Percentiles rank a stretch among this genome's conserved stretches.
Conservation (phyloP, 768 basidiomycete genomes). For the Mrakia frigida region DNA sequence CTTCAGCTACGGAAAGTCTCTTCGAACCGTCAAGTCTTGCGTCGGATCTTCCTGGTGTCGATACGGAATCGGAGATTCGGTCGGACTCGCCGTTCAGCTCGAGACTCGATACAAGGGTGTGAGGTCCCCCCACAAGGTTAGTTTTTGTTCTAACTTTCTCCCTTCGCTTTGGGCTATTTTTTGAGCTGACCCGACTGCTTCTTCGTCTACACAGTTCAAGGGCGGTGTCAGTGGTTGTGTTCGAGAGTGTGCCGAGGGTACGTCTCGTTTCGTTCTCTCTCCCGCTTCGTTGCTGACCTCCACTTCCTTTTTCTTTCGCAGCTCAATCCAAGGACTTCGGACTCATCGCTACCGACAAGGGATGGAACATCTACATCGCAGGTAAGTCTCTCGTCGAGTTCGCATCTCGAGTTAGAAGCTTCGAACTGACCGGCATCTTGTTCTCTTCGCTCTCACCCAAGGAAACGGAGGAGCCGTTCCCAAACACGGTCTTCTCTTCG, state of each 20-base stretch:
- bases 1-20: conserved; percentile 54
- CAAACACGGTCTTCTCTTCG: conserved; percentile 61
- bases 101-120: conserved; percentile 70
- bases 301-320: not conserved
- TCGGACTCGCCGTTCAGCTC: conserved; percentile 64
- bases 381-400: not conserved
- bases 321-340: conserved; percentile 72
- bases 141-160: not conserved
- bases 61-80: conserved; percentile 68
- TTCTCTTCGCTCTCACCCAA: not conserved
- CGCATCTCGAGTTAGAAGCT: not conserved
- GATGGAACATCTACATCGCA: conserved; percentile 71
- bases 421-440: not conserved
- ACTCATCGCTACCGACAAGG: conserved; percentile 69
- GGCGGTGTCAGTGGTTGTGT: conserved; percentile 71
- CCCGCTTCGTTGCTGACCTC: not conserved
- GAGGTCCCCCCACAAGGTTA: conserved; percentile 32
- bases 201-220: conserved; percentile 68
- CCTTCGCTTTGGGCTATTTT: no score
- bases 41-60: conserved; percentile 63
- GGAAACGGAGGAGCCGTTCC: conserved; percentile 61
- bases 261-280: not conserved
- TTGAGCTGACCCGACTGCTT: conserved; percentile 27
- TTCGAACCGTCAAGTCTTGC: conserved; percentile 72
- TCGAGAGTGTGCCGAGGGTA: conserved; percentile 63